These are phyloP conservation scores for Didymosphaeria variabile DNA, from an alignment of 2,329 filamentous ascomycete species.

Conservation along the genomic window DNA sequence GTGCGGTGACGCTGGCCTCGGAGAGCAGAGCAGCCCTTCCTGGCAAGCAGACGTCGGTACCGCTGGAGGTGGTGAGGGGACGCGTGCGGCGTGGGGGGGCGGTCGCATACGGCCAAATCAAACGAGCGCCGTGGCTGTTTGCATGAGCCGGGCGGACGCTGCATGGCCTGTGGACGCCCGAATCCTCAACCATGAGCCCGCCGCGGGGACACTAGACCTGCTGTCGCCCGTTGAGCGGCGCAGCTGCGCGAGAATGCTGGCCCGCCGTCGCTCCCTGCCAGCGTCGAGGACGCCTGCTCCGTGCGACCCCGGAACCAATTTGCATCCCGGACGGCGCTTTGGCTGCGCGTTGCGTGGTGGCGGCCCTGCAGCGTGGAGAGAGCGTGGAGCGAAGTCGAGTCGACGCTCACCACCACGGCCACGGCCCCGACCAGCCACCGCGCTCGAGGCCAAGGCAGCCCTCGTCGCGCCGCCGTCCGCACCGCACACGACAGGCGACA, in stretches of 20 bases:
- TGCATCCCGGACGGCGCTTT: constrained; percentile 21
- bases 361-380: constrained; percentile 12
- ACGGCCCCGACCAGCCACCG: neutral
- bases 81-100: constrained; percentile 5
- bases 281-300: constrained; percentile 30
- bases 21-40: constrained; percentile 4
- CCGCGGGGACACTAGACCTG: too few species aligned
- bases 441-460: too few species aligned
- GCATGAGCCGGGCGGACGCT: constrained; percentile 9
- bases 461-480: neutral
- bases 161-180: neutral
- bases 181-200: neutral
- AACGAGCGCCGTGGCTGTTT: constrained; percentile 3
- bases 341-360: constrained; percentile 7
- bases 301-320: constrained; percentile 30
- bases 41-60: neutral
- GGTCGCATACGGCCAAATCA: constrained; percentile 4
- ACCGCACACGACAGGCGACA: neutral
- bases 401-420: neutral
- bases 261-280: constrained; percentile 23
- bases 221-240: constrained; percentile 6
- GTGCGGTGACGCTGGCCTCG: constrained; percentile 17
- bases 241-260: constrained; percentile 22
- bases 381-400: constrained; percentile 3
- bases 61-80: constrained; percentile 13